phyloP scores from a whole-genome alignment of 352 stramenopile species.

The Globisporangium echinulatum region DNA sequence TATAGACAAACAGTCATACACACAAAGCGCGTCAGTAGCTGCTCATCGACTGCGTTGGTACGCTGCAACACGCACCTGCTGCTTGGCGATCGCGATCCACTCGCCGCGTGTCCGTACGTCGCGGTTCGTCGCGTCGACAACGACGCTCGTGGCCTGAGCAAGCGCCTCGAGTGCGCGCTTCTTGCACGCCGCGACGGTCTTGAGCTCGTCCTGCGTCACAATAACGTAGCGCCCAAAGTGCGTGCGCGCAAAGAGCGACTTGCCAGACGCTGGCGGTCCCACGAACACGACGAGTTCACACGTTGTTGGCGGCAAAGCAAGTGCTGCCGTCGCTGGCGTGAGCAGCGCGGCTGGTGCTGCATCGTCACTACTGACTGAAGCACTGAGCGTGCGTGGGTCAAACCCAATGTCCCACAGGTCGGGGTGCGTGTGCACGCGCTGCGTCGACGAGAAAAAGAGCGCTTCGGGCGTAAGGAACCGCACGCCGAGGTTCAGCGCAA shows the following conservation, averaged over 20 bases:
- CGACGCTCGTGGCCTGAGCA: conserved; percentile 53
- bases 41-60: not conserved
- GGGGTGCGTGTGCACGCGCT: conserved; percentile 60
- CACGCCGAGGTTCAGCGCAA: conserved; percentile 80
- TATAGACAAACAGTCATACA: conserved; percentile 5
- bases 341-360: conserved; percentile 14
- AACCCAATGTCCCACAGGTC: conserved; percentile 75
- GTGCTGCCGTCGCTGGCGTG: conserved; percentile 16
- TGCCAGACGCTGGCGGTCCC: conserved; percentile 68
- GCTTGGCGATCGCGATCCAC: conserved; percentile 65
- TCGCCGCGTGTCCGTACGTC: conserved; percentile 50
- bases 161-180: conserved; percentile 51
- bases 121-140: conserved; percentile 86
- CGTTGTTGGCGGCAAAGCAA: conserved; percentile 13
- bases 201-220: conserved; percentile 85
- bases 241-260: conserved; percentile 52
- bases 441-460: conserved; percentile 69
- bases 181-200: conserved; percentile 72
- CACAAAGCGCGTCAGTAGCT: not conserved
- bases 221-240: conserved; percentile 46
- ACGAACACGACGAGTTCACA: conserved; percentile 72
- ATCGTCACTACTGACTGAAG: not conserved
- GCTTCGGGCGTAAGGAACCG: conserved; percentile 79
- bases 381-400: conserved; percentile 38
- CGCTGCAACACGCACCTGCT: conserved; percentile 30